Evolutionary conservation across 345 rosid species (phyloP), one percentile per base, ranked within the genome.

Genomic region (Pistacia integerrima): DNA sequence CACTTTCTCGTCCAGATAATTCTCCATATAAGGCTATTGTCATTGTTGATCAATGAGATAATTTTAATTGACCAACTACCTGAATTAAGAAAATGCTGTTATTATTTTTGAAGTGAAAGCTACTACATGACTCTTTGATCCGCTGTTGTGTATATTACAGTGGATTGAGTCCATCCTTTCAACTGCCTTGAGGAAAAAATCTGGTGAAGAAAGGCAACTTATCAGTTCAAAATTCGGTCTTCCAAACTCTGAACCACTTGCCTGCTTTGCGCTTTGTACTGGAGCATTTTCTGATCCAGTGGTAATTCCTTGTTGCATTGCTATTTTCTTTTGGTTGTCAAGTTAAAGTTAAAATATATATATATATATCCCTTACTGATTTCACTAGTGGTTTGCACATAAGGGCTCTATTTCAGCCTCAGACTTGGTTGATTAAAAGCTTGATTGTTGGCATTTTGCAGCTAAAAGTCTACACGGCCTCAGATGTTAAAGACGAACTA

Each of bases 101-200:
- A 12, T 10, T 73, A 22, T 55, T 52, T n/a, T 18, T 58, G 58
- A 65, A 38, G 14, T 44, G 0, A 22, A 59, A 59, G 9, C 25
- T 77, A 67, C 65, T 48, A 57, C 22, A n/a, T 74, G 11, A 20
- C 58, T 71, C 44, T 11, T 64, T 38, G 59, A 51, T 12, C 73
- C 75, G 70, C 59, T 64, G 75, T 65, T 74, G 65, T 64, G 5
- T 58, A 75, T 58, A 69, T 74, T 63, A n/a, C 88, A 94, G 97
- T 93, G 97, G 98, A 90, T 94, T 36, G 97, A 93, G 87, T 85
- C 87, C 69, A 82, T 94, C 57, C 84, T 94, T 58, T 89, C 95
- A 36, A 87, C 94, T 16, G 94, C 97, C 69, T 82, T 89, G 78
- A 60, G 95, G 84, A 93, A 91, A 82, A 91, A 87, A 79, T 85